Evolutionary conservation across 2,329 filamentous ascomycete genomes (phyloP).

Genomic region (Claviceps capensis): DNA sequence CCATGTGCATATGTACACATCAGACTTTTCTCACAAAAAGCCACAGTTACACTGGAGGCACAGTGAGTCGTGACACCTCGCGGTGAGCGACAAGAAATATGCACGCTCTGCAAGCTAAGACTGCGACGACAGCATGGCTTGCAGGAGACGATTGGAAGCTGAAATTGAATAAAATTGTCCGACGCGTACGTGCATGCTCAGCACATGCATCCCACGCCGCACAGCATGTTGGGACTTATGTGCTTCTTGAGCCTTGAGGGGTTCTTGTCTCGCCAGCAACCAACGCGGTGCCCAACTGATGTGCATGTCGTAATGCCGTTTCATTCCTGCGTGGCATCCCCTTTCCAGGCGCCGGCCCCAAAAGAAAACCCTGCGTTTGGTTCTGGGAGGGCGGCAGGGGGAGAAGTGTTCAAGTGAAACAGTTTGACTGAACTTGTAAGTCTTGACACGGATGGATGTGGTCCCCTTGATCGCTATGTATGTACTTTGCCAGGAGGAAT

Average conservation of each 20-base stretch:
- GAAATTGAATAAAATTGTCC: background rate
- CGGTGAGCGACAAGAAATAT: background rate
- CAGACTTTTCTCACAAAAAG: background rate
- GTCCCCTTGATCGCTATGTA: background rate
- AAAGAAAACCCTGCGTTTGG: background rate
- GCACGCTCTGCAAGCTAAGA: background rate
- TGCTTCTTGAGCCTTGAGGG: background rate
- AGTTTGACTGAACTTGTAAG: background rate
- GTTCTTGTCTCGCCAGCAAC: background rate
- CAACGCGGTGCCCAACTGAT: background rate
- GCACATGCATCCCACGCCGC: background rate
- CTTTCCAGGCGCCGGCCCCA: too few species aligned
- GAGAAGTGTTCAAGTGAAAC: too few species aligned
- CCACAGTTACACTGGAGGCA: background rate
- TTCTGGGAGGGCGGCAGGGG: background rate
- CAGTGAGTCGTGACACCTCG: background rate
- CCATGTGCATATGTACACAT: background rate
- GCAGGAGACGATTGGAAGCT: background rate
- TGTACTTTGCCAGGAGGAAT: too few species aligned
- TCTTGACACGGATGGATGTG: background rate
- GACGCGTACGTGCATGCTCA: slow-evolving; percentile 2
- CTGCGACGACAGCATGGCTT: background rate
- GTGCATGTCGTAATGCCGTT: background rate
- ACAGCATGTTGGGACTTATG: background rate
- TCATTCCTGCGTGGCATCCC: background rate